Evolutionary conservation across 352 stramenopile genomes (phyloP).

Genomic region (Phytopythium mirpurense): DNA sequence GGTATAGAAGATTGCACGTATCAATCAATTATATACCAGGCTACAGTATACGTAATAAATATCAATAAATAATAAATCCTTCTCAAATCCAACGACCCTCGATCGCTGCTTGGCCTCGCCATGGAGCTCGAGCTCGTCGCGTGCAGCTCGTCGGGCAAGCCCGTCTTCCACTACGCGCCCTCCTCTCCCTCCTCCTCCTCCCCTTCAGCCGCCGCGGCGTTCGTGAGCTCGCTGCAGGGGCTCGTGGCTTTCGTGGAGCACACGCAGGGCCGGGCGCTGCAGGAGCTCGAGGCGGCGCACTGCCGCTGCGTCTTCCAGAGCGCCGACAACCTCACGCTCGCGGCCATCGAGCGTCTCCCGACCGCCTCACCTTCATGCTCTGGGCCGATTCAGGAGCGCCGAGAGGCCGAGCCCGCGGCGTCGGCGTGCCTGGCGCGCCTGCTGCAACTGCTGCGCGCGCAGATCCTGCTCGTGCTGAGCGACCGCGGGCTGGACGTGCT

Average conservation of each 20-base stretch:
- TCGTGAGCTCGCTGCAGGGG: slow-evolving; percentile 59
- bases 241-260: slow-evolving; percentile 55
- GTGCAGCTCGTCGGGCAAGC: slow-evolving; percentile 40
- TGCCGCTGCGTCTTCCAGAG: slow-evolving; percentile 45
- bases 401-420: slow-evolving; percentile 4
- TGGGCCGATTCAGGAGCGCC: neutral
- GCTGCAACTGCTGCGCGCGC: slow-evolving; percentile 39
- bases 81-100: too few species aligned
- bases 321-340: slow-evolving; percentile 46
- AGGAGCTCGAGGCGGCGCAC: slow-evolving; percentile 31
- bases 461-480: slow-evolving; percentile 62
- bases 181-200: neutral
- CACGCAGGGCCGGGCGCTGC: slow-evolving; percentile 52
- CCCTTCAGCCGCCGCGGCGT: slow-evolving; percentile 27
- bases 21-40: too few species aligned
- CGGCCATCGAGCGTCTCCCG: slow-evolving; percentile 31
- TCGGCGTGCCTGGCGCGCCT: slow-evolving; percentile 37
- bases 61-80: too few species aligned
- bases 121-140: slow-evolving; percentile 37
- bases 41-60: too few species aligned
- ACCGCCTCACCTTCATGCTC: too few species aligned
- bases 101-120: too few species aligned
- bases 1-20: too few species aligned
- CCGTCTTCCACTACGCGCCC: slow-evolving; percentile 29
- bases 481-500: slow-evolving; percentile 57